phyloP scores from a whole-genome alignment of 768 basidiomycete genomes.

The Obba rivulosa region DNA sequence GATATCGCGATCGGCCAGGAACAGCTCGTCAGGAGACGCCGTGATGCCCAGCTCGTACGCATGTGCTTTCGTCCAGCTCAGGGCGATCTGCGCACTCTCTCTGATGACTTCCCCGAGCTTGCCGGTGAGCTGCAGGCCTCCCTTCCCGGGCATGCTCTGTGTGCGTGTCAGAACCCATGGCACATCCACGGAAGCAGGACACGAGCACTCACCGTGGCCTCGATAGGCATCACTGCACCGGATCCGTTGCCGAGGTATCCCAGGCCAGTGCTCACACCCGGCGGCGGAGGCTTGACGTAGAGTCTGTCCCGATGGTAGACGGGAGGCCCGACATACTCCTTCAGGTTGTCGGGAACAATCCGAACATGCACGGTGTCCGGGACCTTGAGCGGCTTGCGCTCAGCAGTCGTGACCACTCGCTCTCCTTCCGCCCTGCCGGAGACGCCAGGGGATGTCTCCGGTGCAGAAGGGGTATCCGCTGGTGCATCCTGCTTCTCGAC shows the following conservation, averaged over 20 bases:
- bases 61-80: conserved; percentile 91
- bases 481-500: conserved; percentile 51
- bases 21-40: conserved; percentile 58
- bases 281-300: conserved; percentile 74
- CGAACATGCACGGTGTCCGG: conserved; percentile 73
- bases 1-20: conserved; percentile 81
- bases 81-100: conserved; percentile 91
- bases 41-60: conserved; percentile 89
- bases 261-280: conserved; percentile 91
- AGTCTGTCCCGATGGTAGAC: conserved; percentile 93
- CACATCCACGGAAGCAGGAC: background rate
- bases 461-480: conserved; percentile 31
- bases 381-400: conserved; percentile 75
- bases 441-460: conserved; percentile 19
- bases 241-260: conserved; percentile 96
- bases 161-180: background rate
- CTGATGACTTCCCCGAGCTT: conserved; percentile 98
- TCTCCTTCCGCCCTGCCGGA: conserved; percentile 24
- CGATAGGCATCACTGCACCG: conserved; percentile 95
- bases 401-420: conserved; percentile 66
- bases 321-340: conserved; percentile 95
- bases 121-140: conserved; percentile 85
- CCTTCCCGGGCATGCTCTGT: conserved; percentile 96
- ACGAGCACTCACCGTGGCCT: conserved; percentile 69
- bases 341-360: conserved; percentile 83